phyloP scores from a whole-genome alignment of 306 rosid genomes.

The Quercus parvula region DNA sequence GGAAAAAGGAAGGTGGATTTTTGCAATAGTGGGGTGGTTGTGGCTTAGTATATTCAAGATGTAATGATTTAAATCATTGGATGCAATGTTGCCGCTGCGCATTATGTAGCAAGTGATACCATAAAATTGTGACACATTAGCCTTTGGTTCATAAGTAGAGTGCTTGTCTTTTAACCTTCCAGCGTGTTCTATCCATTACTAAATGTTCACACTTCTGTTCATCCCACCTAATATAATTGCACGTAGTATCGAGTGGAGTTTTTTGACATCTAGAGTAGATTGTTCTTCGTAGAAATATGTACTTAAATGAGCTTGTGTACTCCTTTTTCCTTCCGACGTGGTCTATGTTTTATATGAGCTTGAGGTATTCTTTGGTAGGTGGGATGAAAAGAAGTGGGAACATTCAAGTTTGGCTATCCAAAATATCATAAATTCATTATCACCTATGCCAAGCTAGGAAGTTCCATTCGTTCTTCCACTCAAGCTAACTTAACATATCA shows the following conservation, averaged over 20 bases:
- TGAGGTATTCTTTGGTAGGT: slow-evolving; percentile 9
- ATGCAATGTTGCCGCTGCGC: neutral
- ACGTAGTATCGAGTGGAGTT: too few species aligned
- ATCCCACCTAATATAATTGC: too few species aligned
- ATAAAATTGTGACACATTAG: neutral
- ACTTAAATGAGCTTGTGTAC: too few species aligned
- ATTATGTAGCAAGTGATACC: neutral
- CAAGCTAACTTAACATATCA: too few species aligned
- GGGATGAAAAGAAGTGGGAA: slow-evolving; percentile 2
- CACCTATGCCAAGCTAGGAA: neutral
- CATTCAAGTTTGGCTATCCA: neutral
- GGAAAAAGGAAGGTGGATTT: neutral
- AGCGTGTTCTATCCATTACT: neutral
- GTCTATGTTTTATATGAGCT: neutral
- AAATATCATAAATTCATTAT: neutral
- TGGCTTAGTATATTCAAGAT: slow-evolving; percentile 20
- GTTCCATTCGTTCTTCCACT: neutral
- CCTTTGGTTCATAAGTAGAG: neutral
- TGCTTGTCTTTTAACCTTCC: neutral
- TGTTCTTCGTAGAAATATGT: too few species aligned
- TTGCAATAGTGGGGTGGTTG: slow-evolving; percentile 45
- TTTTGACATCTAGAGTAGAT: too few species aligned
- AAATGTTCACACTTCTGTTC: too few species aligned
- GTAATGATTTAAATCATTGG: slow-evolving; percentile 15
- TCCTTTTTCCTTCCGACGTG: too few species aligned